These are phyloP conservation scores for Isabelozyma gotoi DNA, from an alignment of 805 yeast species.

Conservation along the genomic window DNA sequence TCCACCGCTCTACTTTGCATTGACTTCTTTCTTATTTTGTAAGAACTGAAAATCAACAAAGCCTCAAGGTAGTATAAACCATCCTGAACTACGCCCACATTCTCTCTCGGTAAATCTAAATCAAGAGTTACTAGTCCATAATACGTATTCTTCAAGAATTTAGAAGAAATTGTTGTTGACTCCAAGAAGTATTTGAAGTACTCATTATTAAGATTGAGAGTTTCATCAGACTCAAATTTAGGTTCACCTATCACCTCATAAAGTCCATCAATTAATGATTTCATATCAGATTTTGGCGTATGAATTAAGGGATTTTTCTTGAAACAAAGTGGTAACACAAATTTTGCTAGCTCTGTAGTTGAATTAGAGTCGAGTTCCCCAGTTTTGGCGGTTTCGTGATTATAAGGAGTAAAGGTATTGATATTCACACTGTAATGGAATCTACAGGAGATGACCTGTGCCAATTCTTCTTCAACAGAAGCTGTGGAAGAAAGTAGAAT, in stretches of 20 bases:
- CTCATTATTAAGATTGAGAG: slow-evolving; percentile 47
- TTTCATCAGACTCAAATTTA: slow-evolving; percentile 38
- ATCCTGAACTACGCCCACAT: slow-evolving; percentile 29
- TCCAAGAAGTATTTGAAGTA: slow-evolving; percentile 48
- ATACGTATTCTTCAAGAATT: slow-evolving; percentile 49
- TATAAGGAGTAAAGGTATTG: slow-evolving; percentile 60
- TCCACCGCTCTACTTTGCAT: slow-evolving; percentile 84
- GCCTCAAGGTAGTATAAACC: slow-evolving; percentile 77
- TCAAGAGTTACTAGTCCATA: slow-evolving; percentile 44
- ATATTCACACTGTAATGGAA: slow-evolving; percentile 65
- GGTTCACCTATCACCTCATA: slow-evolving; percentile 74
- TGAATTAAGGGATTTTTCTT: slow-evolving; percentile 58
- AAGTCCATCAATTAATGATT: slow-evolving; percentile 66
- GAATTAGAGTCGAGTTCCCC: slow-evolving; percentile 26
- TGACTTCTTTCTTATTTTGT: slow-evolving; percentile 67
- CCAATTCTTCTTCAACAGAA: slow-evolving; percentile 60
- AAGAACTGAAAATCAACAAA: slow-evolving; percentile 63
- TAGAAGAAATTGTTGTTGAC: slow-evolving; percentile 39
- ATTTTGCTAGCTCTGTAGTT: slow-evolving; percentile 41
- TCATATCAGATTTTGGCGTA: slow-evolving; percentile 68
- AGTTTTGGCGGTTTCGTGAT: slow-evolving; percentile 51
- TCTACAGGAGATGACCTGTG: slow-evolving; percentile 77
- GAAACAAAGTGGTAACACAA: slow-evolving; percentile 55
- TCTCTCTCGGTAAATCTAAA: slow-evolving; percentile 24
- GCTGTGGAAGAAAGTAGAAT: slow-evolving; percentile 45